Evolutionary conservation across 495 filamentous ascomycete genomes (phyloP), one percentile per base, ranked within the genome.

Genomic region (Hapsidospora chrysogenum): DNA sequence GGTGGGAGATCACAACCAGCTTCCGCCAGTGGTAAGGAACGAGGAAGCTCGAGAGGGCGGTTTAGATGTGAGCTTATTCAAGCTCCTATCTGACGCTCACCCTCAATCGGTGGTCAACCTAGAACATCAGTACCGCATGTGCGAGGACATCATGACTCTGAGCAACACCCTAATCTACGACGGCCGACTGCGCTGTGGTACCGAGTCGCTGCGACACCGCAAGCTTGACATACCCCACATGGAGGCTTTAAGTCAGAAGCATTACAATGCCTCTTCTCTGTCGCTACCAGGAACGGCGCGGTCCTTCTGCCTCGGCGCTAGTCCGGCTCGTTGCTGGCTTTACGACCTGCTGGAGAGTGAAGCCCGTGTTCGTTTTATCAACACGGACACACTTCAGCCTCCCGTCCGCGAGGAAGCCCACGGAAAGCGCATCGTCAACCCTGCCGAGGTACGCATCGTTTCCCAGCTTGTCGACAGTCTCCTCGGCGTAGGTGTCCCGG

Each of bases 41-140:
- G 79, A 81, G 40, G 79, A 80, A 31, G 89, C 89, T 6, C 72
- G 74, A 33, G 70, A 75, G 41, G 87, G 85, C 27, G 89, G 89
- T 1, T 63, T 97, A 7, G 89, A 97, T 53, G 64, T 93, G 33
- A 92, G 83, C 51, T 67, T 96, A 6, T 97, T 97, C 63, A 92
- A 89, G 45, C 61, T 85, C 8, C 72, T 97, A 16, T 94, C 81
- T 11, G 87, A 96, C 45, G 66, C 66, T 0, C 85, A 95, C 42
- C 89, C 89, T 0, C 51, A 69, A 16, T 83, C 85, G 1, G 85
- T 96, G 9, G 80, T 86, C 42, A 86, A 78, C 41, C 73, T 97
- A 2, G 85, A 86, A 46, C 84, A 92, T 44, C 89, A 97, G 51
- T 97, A 97, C 47, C 84, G 89, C 44, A 97, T 97, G 89, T 92